Conservation (phyloP, 768 basidiomycete species). For the Cytidiella melzeri region DNA sequence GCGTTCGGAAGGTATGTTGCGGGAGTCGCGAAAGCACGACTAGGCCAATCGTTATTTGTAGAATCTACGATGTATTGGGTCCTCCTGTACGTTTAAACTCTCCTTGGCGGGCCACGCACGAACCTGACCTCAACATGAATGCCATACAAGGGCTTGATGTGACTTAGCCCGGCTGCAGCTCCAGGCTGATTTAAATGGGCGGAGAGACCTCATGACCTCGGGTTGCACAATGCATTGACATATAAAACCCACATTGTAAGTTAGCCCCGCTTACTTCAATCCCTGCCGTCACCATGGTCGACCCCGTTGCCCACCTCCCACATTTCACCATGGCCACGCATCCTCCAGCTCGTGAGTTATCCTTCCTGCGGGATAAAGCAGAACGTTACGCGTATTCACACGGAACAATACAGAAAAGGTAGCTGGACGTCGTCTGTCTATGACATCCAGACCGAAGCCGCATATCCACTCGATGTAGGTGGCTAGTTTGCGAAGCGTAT, state of each 20-base stretch:
- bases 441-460: slow-evolving; percentile 8
- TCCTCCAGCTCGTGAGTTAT: slow-evolving; percentile 14
- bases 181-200: background rate
- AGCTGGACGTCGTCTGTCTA: slow-evolving; percentile 13
- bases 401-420: slow-evolving; percentile 15
- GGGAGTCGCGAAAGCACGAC: background rate
- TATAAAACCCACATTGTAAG: slow-evolving; percentile 1
- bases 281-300: background rate
- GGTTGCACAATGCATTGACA: background rate
- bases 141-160: no score
- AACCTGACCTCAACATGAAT: no score
- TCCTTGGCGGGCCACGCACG: background rate
- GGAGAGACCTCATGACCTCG: slow-evolving; percentile 5
- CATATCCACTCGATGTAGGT: slow-evolving; percentile 6
- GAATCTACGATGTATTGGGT: background rate
- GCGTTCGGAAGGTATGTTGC: slow-evolving; percentile 8
- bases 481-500: background rate
- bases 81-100: background rate
- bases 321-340: slow-evolving; percentile 6
- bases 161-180: no score
- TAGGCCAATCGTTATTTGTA: background rate
- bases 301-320: background rate
- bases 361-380: background rate
- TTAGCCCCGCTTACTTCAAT: background rate
- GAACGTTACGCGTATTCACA: background rate